phyloP scores from a whole-genome alignment of 2,329 filamentous ascomycete species.

The Ophiostoma pallidulum region DNA sequence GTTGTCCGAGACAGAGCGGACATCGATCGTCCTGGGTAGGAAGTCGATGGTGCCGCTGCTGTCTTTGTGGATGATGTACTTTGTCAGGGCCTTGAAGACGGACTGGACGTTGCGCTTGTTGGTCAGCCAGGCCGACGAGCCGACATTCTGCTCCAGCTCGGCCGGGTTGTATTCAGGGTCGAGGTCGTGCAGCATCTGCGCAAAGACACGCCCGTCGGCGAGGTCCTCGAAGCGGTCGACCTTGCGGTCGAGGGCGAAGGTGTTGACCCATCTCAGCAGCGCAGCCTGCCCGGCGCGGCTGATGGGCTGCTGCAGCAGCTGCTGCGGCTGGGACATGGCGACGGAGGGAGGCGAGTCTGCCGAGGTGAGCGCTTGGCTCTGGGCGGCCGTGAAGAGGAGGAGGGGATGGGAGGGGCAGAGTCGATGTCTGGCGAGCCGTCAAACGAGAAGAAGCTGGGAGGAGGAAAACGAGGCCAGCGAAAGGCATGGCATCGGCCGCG shows the following conservation, averaged over 20 bases:
- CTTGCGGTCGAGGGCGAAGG: conserved; percentile 35
- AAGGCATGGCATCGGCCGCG: not conserved
- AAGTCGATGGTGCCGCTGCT: conserved; percentile 16
- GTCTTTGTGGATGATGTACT: conserved; percentile 42
- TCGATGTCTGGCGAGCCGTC: not conserved
- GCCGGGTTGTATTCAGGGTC: conserved; percentile 47
- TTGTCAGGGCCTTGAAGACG: conserved; percentile 77
- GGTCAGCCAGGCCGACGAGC: conserved; percentile 36
- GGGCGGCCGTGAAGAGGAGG: no score
- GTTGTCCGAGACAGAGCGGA: conserved; percentile 18
- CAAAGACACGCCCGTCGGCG: conserved; percentile 45
- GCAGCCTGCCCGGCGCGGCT: conserved; percentile 39
- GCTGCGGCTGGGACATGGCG: conserved; percentile 22
- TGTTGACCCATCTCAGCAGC: conserved; percentile 46
- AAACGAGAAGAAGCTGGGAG: not conserved
- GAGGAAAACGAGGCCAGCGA: not conserved
- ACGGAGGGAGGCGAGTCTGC: not conserved
- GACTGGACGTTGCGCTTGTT: conserved; percentile 91
- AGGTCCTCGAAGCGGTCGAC: conserved; percentile 43
- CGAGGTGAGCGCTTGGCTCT: no score
- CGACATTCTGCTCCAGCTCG: conserved; percentile 39
- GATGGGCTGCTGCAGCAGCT: conserved; percentile 27
- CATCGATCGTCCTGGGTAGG: conserved; percentile 17
- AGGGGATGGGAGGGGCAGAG: not conserved
- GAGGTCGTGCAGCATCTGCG: conserved; percentile 47